These are phyloP conservation scores for Solanum appendiculatum DNA, from an alignment of 257 asterid species.

Conservation along the genomic window DNA sequence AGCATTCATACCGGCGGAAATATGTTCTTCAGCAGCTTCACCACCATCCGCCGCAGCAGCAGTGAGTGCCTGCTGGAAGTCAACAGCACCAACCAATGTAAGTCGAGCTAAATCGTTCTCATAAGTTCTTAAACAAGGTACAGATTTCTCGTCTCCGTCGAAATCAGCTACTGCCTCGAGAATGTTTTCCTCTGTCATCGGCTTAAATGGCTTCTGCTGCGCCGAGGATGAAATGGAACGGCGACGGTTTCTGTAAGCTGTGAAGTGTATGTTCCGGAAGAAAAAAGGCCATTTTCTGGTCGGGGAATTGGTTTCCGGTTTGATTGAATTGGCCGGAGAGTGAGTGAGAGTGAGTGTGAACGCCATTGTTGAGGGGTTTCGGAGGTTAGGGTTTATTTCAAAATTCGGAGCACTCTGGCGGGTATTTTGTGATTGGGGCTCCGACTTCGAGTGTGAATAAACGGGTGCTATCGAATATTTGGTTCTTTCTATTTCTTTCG, in stretches of 20 bases:
- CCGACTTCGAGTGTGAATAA: not conserved
- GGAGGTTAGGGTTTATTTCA: not conserved
- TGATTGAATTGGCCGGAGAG: slow-evolving; percentile 10
- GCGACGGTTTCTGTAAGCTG: not conserved
- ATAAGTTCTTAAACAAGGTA: slow-evolving; percentile 51
- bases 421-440: not conserved
- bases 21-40: slow-evolving; percentile 61
- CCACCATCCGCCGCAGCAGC: slow-evolving; percentile 98
- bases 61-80: slow-evolving; percentile 66
- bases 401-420: not conserved
- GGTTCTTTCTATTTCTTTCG: rapidly evolving
- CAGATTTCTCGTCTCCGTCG: slow-evolving; percentile 20
- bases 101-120: slow-evolving; percentile 72
- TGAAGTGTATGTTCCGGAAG: slow-evolving; percentile 15
- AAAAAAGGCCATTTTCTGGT: slow-evolving; percentile 1
- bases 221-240: slow-evolving; percentile 20
- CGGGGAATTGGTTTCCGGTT: slow-evolving; percentile 1
- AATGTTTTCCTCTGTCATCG: slow-evolving; percentile 39
- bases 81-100: slow-evolving; percentile 67
- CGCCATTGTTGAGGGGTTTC: slow-evolving; percentile 29
- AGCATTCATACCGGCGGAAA: slow-evolving; percentile 36
- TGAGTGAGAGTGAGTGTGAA: slow-evolving; percentile 13
- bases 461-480: not conserved
- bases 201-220: slow-evolving; percentile 16
- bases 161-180: slow-evolving; percentile 43